Base-by-base conservation (phyloP, 2,329 filamentous ascomycete species). In the Neofusicoccum sp. region DNA sequence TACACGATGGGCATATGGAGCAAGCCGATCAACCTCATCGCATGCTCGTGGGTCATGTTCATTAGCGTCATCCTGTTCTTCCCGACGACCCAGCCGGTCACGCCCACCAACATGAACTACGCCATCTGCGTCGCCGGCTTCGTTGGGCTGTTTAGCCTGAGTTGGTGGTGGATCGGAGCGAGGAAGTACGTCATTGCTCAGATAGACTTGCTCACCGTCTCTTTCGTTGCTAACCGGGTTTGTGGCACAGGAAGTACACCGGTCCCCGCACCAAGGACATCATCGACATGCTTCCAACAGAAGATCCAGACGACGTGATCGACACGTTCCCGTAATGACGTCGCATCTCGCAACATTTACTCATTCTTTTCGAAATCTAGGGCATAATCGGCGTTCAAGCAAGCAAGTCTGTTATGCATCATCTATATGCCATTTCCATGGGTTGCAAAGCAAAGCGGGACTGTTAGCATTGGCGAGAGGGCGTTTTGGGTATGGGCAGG, bases 31-130 rank as follows among this genome's bases (percentile, higher is more conserved):
- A 88, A 88, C 66, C 75, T 76, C 6, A 73, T 87, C 11, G 84
- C 86, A 1, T 80, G 86, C n/a, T 72, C 75, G 3, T 89, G 87
- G 87, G 85, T 88, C 3, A 66, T 81, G 31, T 87, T 88, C 69
- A 88, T 89, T 66, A 87, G 84, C 67, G 77, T 84, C 8, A 81
- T 88, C n/a, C 75, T 89, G 16, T 85, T 81, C 71, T 81, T 81
- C 74, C 80, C 79, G 3, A 74, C 78, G 0, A 67, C 73, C n/a
- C 75, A 74, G 37, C 79, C 79, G 1, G 77, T 81, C 14, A 79
- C 74, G 3, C 67, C 74, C 0, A 71, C 71, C 44, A 81, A 81
- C 66, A 81, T 82, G 79, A 82, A 81, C 65, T 81, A 81, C 68
- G 79, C 79, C 5, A 75, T 81, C 34, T 79, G 76, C 22, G 79